These are phyloP conservation scores for Vanrija sp. DNA, from an alignment of 1,284 basidiomycete species.

Conservation along the genomic window DNA sequence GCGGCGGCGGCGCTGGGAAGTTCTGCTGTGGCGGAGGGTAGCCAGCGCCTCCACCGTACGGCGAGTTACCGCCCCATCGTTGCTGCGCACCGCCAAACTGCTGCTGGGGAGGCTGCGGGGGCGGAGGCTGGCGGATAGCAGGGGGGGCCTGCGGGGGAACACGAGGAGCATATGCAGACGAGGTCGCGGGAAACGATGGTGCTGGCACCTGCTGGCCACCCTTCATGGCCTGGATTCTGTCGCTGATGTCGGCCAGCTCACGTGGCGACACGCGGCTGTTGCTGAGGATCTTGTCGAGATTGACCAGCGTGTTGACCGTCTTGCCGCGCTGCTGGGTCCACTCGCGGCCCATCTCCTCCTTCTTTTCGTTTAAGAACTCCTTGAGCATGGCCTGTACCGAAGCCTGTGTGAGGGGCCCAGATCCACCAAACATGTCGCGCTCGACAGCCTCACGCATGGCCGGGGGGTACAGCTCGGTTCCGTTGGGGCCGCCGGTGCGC, in stretches of 20 bases:
- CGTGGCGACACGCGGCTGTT: slow-evolving; percentile 29
- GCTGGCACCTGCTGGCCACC: slow-evolving; percentile 28
- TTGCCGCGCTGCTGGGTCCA: slow-evolving; percentile 13
- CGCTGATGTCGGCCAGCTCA: slow-evolving; percentile 41
- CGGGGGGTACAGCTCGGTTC: slow-evolving; percentile 64
- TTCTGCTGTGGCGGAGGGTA: slow-evolving; percentile 29
- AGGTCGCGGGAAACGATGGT: slow-evolving; percentile 7
- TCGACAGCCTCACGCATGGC: slow-evolving; percentile 38
- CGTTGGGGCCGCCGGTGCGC: slow-evolving; percentile 73
- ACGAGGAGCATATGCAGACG: neutral
- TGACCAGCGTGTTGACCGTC: slow-evolving; percentile 39
- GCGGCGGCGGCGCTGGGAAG: slow-evolving; percentile 21
- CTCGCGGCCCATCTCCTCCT: slow-evolving; percentile 33
- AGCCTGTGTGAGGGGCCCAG: slow-evolving; percentile 10
- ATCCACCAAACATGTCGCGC: slow-evolving; percentile 37
- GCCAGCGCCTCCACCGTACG: too few relatives aligned
- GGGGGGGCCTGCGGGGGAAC: slow-evolving; percentile 22
- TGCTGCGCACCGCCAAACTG: neutral
- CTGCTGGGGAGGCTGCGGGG: slow-evolving; percentile 25
- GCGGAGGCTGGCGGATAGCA: slow-evolving; percentile 29
- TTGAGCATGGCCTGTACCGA: slow-evolving; percentile 28
- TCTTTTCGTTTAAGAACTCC: slow-evolving; percentile 27
- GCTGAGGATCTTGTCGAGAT: slow-evolving; percentile 38
- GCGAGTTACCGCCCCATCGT: neutral
- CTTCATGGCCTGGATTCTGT: slow-evolving; percentile 36